Conservation (phyloP, 495 filamentous ascomycete genomes). For the Pseudevernia furfuracea region DNA sequence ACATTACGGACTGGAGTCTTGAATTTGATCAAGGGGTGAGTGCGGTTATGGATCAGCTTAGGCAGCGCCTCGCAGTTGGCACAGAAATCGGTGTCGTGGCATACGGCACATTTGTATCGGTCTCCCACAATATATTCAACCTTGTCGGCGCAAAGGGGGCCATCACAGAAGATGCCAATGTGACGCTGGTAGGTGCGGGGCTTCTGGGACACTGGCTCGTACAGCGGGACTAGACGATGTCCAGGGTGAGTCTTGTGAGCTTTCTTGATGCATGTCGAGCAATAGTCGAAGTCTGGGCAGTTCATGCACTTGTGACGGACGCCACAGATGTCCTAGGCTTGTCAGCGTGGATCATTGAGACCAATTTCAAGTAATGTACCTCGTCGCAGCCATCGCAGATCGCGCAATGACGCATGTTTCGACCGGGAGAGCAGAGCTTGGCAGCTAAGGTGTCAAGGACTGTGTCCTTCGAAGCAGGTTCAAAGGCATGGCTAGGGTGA, state of each 20-base stretch:
- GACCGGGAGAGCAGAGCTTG: constrained; percentile 68
- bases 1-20: constrained; percentile 89
- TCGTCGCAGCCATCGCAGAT: constrained; percentile 94
- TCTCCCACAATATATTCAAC: constrained; percentile 69
- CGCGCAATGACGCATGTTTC: constrained; percentile 72
- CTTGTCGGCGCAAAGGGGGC: constrained; percentile 70
- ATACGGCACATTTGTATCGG: constrained; percentile 96
- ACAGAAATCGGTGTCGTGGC: constrained; percentile 94
- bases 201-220: constrained; percentile 62
- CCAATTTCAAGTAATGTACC: constrained; percentile 33
- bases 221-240: constrained; percentile 87
- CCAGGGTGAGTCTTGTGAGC: constrained; percentile 62
- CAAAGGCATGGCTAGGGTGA: constrained; percentile 81
- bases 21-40: constrained; percentile 94
- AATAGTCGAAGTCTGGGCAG: constrained; percentile 98
- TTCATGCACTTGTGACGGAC: constrained; percentile 94
- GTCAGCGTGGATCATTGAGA: constrained; percentile 27
- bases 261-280: constrained; percentile 62
- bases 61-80: constrained; percentile 87
- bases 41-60: constrained; percentile 76
- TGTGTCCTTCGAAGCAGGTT: constrained; percentile 50
- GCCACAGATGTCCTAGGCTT: constrained; percentile 60
- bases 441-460: constrained; percentile 47
- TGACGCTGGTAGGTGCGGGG: constrained; percentile 49
- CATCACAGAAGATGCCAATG: constrained; percentile 88